Evolutionary conservation across 768 basidiomycete species (phyloP).

Genomic region (Tephrocybe sp.): DNA sequence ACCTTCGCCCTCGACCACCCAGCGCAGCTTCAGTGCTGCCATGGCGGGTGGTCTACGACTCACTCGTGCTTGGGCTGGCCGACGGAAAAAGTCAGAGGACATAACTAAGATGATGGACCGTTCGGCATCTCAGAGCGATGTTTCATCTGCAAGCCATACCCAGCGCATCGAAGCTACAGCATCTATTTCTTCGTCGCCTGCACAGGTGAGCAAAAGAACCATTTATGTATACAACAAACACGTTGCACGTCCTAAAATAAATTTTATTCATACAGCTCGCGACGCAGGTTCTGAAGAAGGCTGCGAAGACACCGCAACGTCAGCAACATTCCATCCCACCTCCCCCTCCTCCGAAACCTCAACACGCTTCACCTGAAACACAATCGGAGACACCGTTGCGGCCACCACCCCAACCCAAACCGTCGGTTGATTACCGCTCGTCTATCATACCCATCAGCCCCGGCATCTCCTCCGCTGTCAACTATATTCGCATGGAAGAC

Average conservation of each 20-base stretch:
- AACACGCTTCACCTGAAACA: conserved; percentile 4
- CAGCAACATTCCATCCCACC: conserved; percentile 8
- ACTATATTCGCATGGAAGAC: conserved; percentile 47
- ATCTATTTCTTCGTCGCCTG: conserved; percentile 25
- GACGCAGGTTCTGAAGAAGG: conserved; percentile 41
- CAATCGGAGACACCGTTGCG: neutral
- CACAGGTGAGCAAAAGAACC: conserved; percentile 17
- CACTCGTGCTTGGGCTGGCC: conserved; percentile 56
- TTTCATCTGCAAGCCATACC: neutral
- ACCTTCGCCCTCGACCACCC: conserved; percentile 22
- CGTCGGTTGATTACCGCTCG: conserved; percentile 35
- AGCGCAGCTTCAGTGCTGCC: conserved; percentile 36
- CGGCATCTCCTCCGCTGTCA: conserved; percentile 57
- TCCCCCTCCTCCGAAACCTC: conserved; percentile 20
- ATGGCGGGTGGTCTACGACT: conserved; percentile 49
- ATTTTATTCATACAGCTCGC: conserved; percentile 37
- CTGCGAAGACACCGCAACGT: conserved; percentile 6
- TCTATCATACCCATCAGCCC: conserved; percentile 60
- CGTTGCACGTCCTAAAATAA: conserved; percentile 26
- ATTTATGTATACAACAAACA: neutral
- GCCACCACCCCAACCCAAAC: conserved; percentile 5
- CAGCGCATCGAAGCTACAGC: conserved; percentile 23
- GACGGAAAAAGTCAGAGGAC: conserved; percentile 61
- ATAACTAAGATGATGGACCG: conserved; percentile 22
- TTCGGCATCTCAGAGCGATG: conserved; percentile 7